Percentiles rank a stretch among this genome's conserved stretches.
phyloP scores from a whole-genome alignment of 2,329 filamentous ascomycete genomes.

The Orbilia blumenaviensis region DNA sequence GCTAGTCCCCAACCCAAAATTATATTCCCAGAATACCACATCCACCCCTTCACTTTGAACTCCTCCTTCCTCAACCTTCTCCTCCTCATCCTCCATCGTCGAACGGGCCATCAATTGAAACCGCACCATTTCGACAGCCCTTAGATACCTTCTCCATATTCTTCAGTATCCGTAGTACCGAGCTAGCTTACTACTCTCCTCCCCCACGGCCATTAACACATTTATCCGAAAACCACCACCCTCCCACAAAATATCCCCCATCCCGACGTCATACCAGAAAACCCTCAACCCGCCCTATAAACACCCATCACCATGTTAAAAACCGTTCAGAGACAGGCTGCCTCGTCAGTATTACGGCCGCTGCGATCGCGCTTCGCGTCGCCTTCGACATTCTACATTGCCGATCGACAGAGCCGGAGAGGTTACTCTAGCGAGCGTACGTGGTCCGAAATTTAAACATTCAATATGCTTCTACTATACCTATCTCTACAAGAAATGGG shows the following conservation, averaged over 20 bases:
- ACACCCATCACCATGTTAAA: conserved; percentile 37
- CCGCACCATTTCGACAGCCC: neutral
- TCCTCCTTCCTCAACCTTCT: conserved; percentile 4
- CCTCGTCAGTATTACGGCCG: conserved; percentile 47
- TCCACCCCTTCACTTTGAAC: neutral
- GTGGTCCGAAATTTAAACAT: neutral
- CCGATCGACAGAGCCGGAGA: conserved; percentile 41
- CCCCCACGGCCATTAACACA: conserved; percentile 23
- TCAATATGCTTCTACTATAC: neutral
- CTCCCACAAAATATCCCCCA: neutral
- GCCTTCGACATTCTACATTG: conserved; percentile 44
- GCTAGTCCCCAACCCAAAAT: conserved; percentile 22
- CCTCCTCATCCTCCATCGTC: neutral
- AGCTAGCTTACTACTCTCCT: neutral
- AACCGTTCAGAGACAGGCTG: conserved; percentile 47
- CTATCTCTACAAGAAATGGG: neutral
- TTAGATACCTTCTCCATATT: neutral
- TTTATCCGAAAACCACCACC: conserved; percentile 24
- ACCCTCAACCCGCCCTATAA: conserved; percentile 1
- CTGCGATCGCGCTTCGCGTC: conserved; percentile 46
- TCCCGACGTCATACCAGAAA: conserved; percentile 42
- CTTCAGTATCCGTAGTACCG: neutral
- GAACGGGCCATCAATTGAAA: conserved; percentile 12
- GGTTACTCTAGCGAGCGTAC: conserved; percentile 59
- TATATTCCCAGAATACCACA: conserved; percentile 11